Evolutionary conservation across 106 monocot genomes (phyloP), one percentile per base, ranked within the genome.

Genomic region (Hemerocallis citrina): DNA sequence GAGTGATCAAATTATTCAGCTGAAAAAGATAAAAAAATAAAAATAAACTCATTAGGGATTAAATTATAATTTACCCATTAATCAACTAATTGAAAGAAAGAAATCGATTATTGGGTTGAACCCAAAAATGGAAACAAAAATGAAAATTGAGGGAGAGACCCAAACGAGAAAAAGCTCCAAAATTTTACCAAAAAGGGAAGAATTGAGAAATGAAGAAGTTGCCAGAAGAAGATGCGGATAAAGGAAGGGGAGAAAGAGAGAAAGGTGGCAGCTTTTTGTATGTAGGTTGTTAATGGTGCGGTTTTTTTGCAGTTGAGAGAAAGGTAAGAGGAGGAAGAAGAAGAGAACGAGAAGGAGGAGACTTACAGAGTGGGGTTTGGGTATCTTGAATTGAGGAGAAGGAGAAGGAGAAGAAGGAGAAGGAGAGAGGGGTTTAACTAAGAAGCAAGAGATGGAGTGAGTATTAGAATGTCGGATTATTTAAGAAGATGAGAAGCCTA

Each of bases 361-460:
- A 54, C 52, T 17, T 54, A 29, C 52, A 54, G 16, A 31, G 3
- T 37, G 48, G 55, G 62, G 47, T 63, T 75, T 68, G 75, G 54
- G 69, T 68, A 52, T 68, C 61, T 58, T 56, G 22, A 63, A 57
- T 36, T 14, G 5, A 27, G 52, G 16, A 44, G 25, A 39, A 29
- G 36, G 46, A 38, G 55, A 42, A 34, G 19, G 22, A 43, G 55
- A n/a, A 43, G 33, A 59, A 24, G 4, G 29, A 54, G 31, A 4
- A 29, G 28, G 13, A 54, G 16, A 31, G 52, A 30, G 61, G 42
- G 48, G 43, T 44, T 47, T 19, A 36, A 15, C 23, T 20, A 55
- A 68, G 80, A 80, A 74, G 71, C 64, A 80, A 80, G 66, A 80
- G 80, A 85, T 54, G 21, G 67, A 77, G 73, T 73, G 65, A n/a